Base-by-base conservation (phyloP, 768 basidiomycete genomes). In the Hypsizygus marmoreus region DNA sequence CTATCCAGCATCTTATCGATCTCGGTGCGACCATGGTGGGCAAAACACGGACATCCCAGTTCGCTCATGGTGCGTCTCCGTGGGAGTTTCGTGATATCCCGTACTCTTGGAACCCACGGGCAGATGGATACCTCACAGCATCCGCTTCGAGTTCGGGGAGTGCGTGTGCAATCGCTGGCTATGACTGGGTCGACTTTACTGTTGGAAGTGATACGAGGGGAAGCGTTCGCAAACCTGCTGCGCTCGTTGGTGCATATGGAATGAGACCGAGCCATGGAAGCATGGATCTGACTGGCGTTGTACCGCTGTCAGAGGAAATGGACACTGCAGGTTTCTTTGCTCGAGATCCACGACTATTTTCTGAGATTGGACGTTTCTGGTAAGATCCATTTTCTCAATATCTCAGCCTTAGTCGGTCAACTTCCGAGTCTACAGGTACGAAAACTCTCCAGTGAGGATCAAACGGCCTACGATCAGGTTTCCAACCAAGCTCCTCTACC, bases 1-100 rank as follows among this genome's bases (percentile, higher is more conserved):
- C 76, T 0, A 58, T 82, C 13, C 67, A 73, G 51, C 67, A 63
- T 12, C 69, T 82, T 4, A 53, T 78, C 23, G 66, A 70, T 38
- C 67, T 72, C 29, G 81, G 81, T 17, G 75, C 76, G 13, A 61
- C 73, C 9, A 61, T 80, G 50, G 69, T 82, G 2, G 80, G 79
- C 26, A 82, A 81, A 57, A 73, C 74, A 6, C 77, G 76, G 45
- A 75, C 75, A 7, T 74, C 75, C 1, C 76, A 76, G 51, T 78
- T 77, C 50, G 76, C 74, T n/a, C 75, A 76, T 51, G 75, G 74
- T 2, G 69, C 70, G 0, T 49, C 65, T 19, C 70, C 70, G 5
- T 70, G 70, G 70, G 68, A 72, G 41, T 69, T 61, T 49, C 44
- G 58, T 7, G 69, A 71, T 34, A 51, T 67, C 12, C 52, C 63